These are phyloP conservation scores for Lipomyces starkeyi DNA, from an alignment of 805 yeast genomes.

Conservation along the genomic window DNA sequence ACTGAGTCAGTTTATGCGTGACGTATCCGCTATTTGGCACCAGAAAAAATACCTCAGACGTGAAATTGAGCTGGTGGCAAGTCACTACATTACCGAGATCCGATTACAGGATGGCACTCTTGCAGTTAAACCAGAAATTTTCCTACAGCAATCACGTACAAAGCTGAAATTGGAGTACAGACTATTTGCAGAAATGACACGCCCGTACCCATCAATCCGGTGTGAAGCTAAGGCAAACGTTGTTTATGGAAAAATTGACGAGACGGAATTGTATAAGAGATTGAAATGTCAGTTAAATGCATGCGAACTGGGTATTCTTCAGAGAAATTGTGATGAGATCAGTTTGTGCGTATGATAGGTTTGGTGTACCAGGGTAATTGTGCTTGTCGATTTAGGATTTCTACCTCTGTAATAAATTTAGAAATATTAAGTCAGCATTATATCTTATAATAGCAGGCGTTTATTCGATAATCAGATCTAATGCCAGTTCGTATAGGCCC, in stretches of 20 bases:
- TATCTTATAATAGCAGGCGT: not conserved
- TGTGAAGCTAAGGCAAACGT: not conserved
- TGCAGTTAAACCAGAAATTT: conserved; percentile 13
- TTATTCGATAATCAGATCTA: no score
- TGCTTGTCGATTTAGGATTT: not conserved
- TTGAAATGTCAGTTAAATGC: not conserved
- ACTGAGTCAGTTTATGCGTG: conserved; percentile 2
- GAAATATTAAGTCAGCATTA: not conserved
- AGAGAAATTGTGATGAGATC: conserved; percentile 7
- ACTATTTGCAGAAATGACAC: not conserved
- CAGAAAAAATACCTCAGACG: conserved; percentile 2
- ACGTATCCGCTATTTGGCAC: conserved; percentile 7
- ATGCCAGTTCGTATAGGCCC: no score
- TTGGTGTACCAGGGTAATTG: not conserved
- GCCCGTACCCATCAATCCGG: not conserved
- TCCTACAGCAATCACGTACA: conserved; percentile 10
- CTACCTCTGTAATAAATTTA: not conserved
- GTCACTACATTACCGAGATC: conserved; percentile 23
- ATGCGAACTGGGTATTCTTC: conserved; percentile 9
- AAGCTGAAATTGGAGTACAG: conserved; percentile 15
- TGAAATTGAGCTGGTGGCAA: conserved; percentile 15
- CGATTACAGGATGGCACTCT: not conserved
- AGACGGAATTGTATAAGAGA: not conserved
- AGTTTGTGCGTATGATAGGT: conserved; percentile 5
- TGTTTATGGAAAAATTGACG: conserved; percentile 8